phyloP scores from a whole-genome alignment of 2,329 filamentous ascomycete species.

The Cytospora chrysosperma region DNA sequence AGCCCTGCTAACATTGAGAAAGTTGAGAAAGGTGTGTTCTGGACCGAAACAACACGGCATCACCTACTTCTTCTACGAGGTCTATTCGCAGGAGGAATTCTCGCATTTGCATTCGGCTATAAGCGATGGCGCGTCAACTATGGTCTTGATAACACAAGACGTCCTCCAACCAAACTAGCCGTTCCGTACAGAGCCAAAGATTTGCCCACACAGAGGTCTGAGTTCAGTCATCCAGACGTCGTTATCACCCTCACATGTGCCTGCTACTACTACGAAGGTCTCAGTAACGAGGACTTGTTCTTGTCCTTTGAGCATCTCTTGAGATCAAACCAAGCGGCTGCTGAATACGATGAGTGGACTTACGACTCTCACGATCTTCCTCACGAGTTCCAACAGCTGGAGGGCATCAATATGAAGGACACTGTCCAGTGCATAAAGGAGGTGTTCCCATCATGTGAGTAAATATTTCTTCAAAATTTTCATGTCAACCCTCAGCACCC shows the following conservation, averaged over 20 bases:
- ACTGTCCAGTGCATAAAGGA: constrained; percentile 41
- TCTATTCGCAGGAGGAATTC: constrained; percentile 53
- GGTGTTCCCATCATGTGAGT: constrained; percentile 47
- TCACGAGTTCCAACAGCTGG: constrained; percentile 39
- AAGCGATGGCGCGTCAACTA: constrained; percentile 69
- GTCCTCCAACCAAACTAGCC: constrained; percentile 48
- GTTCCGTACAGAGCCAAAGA: constrained; percentile 63
- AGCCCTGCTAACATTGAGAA: constrained; percentile 31
- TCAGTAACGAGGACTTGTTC: constrained; percentile 50
- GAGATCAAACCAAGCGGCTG: constrained; percentile 49
- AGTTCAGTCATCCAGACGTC: constrained; percentile 63
- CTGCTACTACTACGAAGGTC: constrained; percentile 56
- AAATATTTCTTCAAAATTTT: neutral
- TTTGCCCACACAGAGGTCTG: constrained; percentile 51
- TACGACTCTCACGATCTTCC: constrained; percentile 36
- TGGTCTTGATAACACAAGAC: constrained; percentile 48
- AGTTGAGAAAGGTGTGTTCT: constrained; percentile 41
- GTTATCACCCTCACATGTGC: constrained; percentile 56
- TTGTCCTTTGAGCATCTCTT: constrained; percentile 46
- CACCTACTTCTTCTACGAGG: constrained; percentile 52
- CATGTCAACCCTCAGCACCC: neutral
- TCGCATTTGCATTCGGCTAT: constrained; percentile 51
- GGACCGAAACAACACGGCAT: constrained; percentile 33
- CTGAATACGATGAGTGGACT: constrained; percentile 53
- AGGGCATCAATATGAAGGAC: constrained; percentile 60